Conservation (phyloP, 2,329 filamentous ascomycete genomes). For the Chaetothyriales sp. region DNA sequence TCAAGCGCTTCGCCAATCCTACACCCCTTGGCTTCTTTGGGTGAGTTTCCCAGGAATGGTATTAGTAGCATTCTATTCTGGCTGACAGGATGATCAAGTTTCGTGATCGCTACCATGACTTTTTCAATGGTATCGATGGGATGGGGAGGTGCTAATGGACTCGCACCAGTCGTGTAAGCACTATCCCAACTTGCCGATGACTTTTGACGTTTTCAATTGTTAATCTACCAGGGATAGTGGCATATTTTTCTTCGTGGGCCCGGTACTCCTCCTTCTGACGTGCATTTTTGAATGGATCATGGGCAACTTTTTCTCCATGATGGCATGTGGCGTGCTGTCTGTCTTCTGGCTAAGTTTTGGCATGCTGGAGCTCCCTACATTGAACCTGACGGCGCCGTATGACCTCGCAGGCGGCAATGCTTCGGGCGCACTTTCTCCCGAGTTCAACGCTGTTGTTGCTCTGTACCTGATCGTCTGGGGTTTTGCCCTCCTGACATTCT, state of each 20-base stretch:
- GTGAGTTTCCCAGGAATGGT: slow-evolving; percentile 1
- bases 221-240: slow-evolving; percentile 6
- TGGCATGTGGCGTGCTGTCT: slow-evolving; percentile 15
- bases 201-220: background rate
- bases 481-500: slow-evolving; percentile 16
- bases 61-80: background rate
- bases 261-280: slow-evolving; percentile 13
- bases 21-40: slow-evolving; percentile 16
- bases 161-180: slow-evolving; percentile 14
- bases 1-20: slow-evolving; percentile 16
- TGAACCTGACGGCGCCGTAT: slow-evolving; percentile 14
- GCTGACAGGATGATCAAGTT: slow-evolving; percentile 3
- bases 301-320: slow-evolving; percentile 18
- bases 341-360: slow-evolving; percentile 17
- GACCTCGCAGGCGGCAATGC: slow-evolving; percentile 10
- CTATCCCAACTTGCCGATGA: background rate
- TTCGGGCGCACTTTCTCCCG: slow-evolving; percentile 8
- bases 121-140: slow-evolving; percentile 17
- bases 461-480: slow-evolving; percentile 17
- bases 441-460: slow-evolving; percentile 16
- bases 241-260: slow-evolving; percentile 16
- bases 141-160: slow-evolving; percentile 13
- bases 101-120: slow-evolving; percentile 16
- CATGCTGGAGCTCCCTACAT: slow-evolving; percentile 14
- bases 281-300: slow-evolving; percentile 17